phyloP scores from a whole-genome alignment of 768 basidiomycete species.

The Rhizopogon sp. region DNA sequence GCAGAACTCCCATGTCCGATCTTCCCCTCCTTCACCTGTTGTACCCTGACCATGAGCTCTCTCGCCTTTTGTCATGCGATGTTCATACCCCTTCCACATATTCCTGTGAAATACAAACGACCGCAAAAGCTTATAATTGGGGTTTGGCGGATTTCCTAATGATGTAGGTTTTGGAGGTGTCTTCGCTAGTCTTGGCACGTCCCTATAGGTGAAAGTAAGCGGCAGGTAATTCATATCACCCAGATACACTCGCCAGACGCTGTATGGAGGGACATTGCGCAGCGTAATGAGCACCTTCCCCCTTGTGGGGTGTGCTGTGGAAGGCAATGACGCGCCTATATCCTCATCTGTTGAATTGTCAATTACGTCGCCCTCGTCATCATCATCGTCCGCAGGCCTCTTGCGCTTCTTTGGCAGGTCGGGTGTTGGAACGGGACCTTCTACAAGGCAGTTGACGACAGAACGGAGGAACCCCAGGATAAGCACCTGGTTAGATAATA shows the following conservation, averaged over 20 bases:
- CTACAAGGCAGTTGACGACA: constrained; percentile 52
- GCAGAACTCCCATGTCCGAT: constrained; percentile 89
- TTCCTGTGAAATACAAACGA: constrained; percentile 75
- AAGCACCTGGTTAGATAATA: constrained; percentile 81
- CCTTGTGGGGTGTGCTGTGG: constrained; percentile 23
- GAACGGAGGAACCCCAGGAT: constrained; percentile 80
- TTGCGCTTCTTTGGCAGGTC: constrained; percentile 40
- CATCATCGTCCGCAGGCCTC: constrained; percentile 25
- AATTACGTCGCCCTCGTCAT: constrained; percentile 38
- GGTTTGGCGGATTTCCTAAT: constrained; percentile 47
- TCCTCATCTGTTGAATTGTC: constrained; percentile 13
- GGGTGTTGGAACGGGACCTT: constrained; percentile 49
- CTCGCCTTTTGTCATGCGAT: constrained; percentile 92
- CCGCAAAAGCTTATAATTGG: constrained; percentile 62
- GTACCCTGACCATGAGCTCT: constrained; percentile 57
- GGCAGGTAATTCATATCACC: constrained; percentile 6
- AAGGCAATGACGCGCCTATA: constrained; percentile 1
- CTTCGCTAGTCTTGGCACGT: constrained; percentile 71
- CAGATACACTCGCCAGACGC: constrained; percentile 57
- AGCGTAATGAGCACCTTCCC: constrained; percentile 86
- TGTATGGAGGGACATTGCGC: constrained; percentile 84
- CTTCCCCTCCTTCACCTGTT: constrained; percentile 71
- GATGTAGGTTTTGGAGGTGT: constrained; percentile 54
- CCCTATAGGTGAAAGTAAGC: constrained; percentile 40
- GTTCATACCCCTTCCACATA: constrained; percentile 82